phyloP scores from a whole-genome alignment of 257 asterid genomes.

The Solanum verrucosum region DNA sequence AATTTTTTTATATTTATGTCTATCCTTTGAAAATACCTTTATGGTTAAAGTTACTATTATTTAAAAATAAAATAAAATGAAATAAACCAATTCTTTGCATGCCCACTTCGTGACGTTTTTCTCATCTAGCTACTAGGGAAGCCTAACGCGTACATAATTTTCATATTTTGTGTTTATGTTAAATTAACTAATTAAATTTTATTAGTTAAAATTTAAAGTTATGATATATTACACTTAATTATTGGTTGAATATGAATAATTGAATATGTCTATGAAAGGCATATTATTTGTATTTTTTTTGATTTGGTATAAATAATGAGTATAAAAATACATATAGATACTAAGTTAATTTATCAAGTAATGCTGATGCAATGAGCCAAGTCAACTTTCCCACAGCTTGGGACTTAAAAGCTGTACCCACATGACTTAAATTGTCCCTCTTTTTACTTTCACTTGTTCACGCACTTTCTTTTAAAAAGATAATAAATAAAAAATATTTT shows the following conservation, averaged over 20 bases:
- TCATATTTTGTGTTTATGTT: not conserved
- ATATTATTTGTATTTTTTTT: not conserved
- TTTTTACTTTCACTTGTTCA: not conserved
- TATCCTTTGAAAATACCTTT: not conserved
- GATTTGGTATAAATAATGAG: not conserved
- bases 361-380: not conserved
- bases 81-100: not conserved
- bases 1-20: too few species aligned
- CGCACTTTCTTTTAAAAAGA: not conserved
- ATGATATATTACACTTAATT: not conserved
- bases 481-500: too few species aligned
- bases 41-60: not conserved
- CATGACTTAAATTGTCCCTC: not conserved
- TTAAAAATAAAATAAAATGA: not conserved
- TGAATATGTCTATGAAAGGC: not conserved
- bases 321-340: not conserved
- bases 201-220: not conserved
- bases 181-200: not conserved
- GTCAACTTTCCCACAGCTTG: not conserved
- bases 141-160: not conserved
- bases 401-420: not conserved
- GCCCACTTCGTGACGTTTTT: not conserved
- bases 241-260: not conserved
- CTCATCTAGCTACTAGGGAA: not conserved
- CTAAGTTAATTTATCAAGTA: not conserved